Percentiles rank a stretch among this genome's conserved stretches.
Conservation (phyloP, 805 yeast genomes). For the Saturnispora sekii region DNA sequence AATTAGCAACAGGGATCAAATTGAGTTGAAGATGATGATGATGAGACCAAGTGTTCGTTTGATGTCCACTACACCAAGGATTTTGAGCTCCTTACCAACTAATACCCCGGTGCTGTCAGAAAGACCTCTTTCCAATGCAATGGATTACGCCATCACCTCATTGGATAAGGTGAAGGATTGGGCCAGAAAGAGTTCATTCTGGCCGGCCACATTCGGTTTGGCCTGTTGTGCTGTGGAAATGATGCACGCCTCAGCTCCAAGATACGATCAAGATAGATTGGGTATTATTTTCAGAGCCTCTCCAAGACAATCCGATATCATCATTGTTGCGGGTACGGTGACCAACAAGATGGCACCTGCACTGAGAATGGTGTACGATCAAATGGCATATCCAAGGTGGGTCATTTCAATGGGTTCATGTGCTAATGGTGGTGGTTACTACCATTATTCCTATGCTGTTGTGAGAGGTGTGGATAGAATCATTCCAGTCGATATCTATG, state of each 20-base stretch:
- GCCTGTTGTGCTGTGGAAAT: conserved; percentile 93
- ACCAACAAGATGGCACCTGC: conserved; percentile 94
- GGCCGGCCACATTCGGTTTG: conserved; percentile 89
- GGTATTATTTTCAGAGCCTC: conserved; percentile 92
- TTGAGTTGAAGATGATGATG: neutral
- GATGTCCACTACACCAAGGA: conserved; percentile 9
- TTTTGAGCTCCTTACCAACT: conserved; percentile 46
- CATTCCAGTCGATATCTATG: conserved; percentile 83
- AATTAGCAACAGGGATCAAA: neutral
- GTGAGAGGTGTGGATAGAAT: conserved; percentile 86
- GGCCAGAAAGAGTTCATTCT: conserved; percentile 86
- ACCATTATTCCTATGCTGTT: conserved; percentile 81
- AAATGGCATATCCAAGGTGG: conserved; percentile 93
- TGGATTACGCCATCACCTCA: conserved; percentile 76
- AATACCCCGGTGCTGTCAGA: conserved; percentile 64
- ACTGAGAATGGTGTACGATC: conserved; percentile 84
- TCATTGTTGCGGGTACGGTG: conserved; percentile 87
- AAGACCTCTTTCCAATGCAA: conserved; percentile 45
- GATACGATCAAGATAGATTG: conserved; percentile 86
- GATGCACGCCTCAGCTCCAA: conserved; percentile 89
- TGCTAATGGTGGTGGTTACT: conserved; percentile 91
- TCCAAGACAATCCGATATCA: conserved; percentile 85
- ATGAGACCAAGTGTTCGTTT: conserved; percentile 2
- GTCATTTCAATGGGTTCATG: conserved; percentile 91
- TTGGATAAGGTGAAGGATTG: conserved; percentile 77